Evolutionary conservation across 768 basidiomycete genomes (phyloP).

Genomic region (Collybia nuda): DNA sequence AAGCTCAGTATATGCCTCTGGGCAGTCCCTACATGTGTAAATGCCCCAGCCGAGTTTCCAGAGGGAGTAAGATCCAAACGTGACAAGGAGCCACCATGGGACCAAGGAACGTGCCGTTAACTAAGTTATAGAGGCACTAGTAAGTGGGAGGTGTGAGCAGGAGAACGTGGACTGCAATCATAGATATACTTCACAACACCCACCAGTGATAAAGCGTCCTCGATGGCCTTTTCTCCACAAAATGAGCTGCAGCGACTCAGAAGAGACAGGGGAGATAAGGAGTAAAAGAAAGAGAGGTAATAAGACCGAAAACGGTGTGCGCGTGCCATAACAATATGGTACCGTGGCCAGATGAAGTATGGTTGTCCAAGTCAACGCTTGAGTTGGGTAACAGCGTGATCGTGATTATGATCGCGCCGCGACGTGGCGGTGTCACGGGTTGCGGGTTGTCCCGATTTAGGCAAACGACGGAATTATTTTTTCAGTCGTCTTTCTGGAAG

Average conservation of each 20-base stretch:
- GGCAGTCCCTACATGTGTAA: constrained; percentile 72
- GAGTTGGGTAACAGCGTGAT: too few species aligned
- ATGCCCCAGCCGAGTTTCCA: constrained; percentile 76
- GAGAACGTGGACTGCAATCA: background rate
- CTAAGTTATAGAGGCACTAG: background rate
- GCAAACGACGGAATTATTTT: too few species aligned
- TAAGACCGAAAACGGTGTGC: constrained; percentile 52
- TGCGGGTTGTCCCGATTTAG: too few species aligned
- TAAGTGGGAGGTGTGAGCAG: background rate
- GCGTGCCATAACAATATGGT: constrained; percentile 50
- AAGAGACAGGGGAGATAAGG: constrained; percentile 61
- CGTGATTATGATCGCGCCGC: too few species aligned
- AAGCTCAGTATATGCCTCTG: constrained; percentile 75
- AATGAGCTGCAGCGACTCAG: constrained; percentile 52
- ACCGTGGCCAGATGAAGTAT: too few species aligned
- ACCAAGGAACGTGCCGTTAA: constrained; percentile 31
- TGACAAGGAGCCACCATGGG: constrained; percentile 81
- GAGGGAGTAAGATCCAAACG: constrained; percentile 82
- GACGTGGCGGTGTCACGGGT: too few species aligned
- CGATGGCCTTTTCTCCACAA: constrained; percentile 45
- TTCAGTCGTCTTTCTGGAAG: too few species aligned
- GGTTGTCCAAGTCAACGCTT: too few species aligned
- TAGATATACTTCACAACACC: constrained; percentile 21
- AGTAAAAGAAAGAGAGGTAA: constrained; percentile 39
- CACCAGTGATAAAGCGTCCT: constrained; percentile 61